phyloP scores from a whole-genome alignment of 805 yeast species.

The Spathaspora gorwiae region DNA sequence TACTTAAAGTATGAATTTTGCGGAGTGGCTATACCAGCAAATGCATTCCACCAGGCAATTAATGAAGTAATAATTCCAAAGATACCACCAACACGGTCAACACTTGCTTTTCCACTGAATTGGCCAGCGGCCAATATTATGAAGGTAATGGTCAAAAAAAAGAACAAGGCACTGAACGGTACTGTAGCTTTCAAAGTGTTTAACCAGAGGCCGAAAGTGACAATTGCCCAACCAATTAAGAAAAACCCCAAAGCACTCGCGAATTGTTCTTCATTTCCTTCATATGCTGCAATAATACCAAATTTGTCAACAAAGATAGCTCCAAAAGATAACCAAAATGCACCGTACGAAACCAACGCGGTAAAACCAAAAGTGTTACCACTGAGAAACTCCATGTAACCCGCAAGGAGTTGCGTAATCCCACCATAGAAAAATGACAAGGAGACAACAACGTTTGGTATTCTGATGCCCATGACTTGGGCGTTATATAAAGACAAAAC shows the following conservation, averaged over 20 bases:
- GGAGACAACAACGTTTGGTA: slow-evolving; percentile 53
- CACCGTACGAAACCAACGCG: slow-evolving; percentile 60
- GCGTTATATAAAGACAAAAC: slow-evolving; percentile 54
- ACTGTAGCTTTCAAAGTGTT: slow-evolving; percentile 63
- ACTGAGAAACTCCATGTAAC: slow-evolving; percentile 60
- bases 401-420: slow-evolving; percentile 55
- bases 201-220: slow-evolving; percentile 50
- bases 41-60: slow-evolving; percentile 60
- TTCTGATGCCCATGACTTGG: slow-evolving; percentile 47
- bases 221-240: slow-evolving; percentile 60
- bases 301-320: slow-evolving; percentile 57
- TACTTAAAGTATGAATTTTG: slow-evolving; percentile 58
- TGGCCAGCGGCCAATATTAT: slow-evolving; percentile 50
- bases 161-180: slow-evolving; percentile 55
- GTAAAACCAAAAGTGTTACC: slow-evolving; percentile 69
- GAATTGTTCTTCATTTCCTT: slow-evolving; percentile 26
- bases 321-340: slow-evolving; percentile 65
- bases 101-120: slow-evolving; percentile 37
- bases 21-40: slow-evolving; percentile 55
- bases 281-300: slow-evolving; percentile 55
- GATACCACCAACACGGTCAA: slow-evolving; percentile 57
- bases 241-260: slow-evolving; percentile 55
- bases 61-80: slow-evolving; percentile 54
- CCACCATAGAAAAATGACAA: slow-evolving; percentile 64
- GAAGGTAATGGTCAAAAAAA: slow-evolving; percentile 51